Evolutionary conservation across 768 basidiomycete genomes (phyloP).

Genomic region (Obba rivulosa): DNA sequence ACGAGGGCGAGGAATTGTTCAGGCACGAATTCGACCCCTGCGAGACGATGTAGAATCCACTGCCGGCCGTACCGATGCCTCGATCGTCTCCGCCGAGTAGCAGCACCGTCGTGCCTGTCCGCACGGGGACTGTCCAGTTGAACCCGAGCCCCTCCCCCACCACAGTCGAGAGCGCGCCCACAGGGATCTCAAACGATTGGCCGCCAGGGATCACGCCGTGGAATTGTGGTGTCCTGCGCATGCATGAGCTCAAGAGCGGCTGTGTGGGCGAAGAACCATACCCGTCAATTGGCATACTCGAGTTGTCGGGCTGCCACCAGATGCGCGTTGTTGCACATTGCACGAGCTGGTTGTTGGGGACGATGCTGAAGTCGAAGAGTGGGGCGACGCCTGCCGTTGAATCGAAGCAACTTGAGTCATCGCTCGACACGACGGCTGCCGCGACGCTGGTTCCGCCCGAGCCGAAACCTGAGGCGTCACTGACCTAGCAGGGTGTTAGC

Average conservation of each 20-base stretch:
- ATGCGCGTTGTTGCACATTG: constrained; percentile 61
- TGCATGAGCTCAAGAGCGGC: neutral
- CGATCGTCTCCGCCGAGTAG: constrained; percentile 63
- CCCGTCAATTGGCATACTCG: constrained; percentile 40
- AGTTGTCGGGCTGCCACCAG: constrained; percentile 50
- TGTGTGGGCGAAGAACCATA: neutral
- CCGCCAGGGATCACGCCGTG: constrained; percentile 78
- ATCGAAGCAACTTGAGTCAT: constrained; percentile 58
- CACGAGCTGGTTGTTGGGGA: constrained; percentile 57
- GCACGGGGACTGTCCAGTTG: constrained; percentile 58
- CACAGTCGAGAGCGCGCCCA: constrained; percentile 38
- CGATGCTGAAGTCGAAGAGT: constrained; percentile 54
- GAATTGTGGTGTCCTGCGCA: constrained; percentile 49
- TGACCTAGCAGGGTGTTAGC: constrained; percentile 35
- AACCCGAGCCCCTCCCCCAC: constrained; percentile 55
- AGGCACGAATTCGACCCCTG: constrained; percentile 53
- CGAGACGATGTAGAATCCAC: constrained; percentile 49
- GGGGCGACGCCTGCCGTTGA: constrained; percentile 41
- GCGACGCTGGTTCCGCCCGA: constrained; percentile 71
- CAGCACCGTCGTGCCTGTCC: constrained; percentile 60
- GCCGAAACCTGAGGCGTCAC: constrained; percentile 57
- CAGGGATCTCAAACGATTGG: constrained; percentile 62
- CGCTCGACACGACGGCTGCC: constrained; percentile 44
- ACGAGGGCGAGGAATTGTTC: constrained; percentile 58
- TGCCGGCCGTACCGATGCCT: constrained; percentile 67